A percentile compares a stretch with the other conserved stretches of the same genome.
Conservation (phyloP, 1,139 yeast species). For the Hyphopichia buzzinii region DNA sequence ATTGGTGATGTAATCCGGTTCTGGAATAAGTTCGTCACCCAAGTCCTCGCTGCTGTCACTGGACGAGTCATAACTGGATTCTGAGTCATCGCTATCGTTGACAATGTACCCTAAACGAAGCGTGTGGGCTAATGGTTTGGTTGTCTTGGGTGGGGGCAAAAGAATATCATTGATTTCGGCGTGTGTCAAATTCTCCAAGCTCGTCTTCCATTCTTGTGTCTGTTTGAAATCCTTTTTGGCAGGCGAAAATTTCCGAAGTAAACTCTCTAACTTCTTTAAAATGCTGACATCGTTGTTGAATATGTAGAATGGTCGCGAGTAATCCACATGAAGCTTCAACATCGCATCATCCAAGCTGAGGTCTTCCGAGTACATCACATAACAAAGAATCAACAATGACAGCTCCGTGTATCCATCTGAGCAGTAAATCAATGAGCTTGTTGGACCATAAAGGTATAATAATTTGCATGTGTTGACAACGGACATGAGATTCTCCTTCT, state of each 20-base stretch:
- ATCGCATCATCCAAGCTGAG: conserved; percentile 52
- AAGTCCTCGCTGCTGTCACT: conserved; percentile 5
- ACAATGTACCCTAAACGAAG: conserved; percentile 27
- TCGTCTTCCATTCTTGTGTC: conserved; percentile 14
- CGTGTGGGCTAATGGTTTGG: conserved; percentile 9
- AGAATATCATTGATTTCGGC: conserved; percentile 36
- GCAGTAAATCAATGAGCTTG: conserved; percentile 59
- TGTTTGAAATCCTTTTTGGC: conserved; percentile 8
- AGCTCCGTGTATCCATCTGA: conserved; percentile 94
- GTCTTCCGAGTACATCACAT: conserved; percentile 64
- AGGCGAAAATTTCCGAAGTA: conserved; percentile 60
- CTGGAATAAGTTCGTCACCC: conserved; percentile 5
- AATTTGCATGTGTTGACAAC: conserved; percentile 65
- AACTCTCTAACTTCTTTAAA: conserved; percentile 59
- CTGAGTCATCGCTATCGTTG: conserved; percentile 17
- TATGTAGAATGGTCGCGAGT: conserved; percentile 79
- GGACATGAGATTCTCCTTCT: conserved; percentile 51
- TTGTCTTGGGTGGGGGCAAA: conserved; percentile 12
- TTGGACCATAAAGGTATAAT: conserved; percentile 30
- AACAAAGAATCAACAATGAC: conserved; percentile 69
- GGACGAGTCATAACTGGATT: conserved; percentile 5
- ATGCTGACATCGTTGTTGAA: conserved; percentile 74
- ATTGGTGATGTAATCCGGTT: not conserved
- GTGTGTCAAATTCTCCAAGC: conserved; percentile 27
- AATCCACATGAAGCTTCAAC: conserved; percentile 56